Percentiles rank a stretch among this genome's conserved stretches.
phyloP scores from a whole-genome alignment of 495 filamentous ascomycete genomes.

The Tuber calosporum region DNA sequence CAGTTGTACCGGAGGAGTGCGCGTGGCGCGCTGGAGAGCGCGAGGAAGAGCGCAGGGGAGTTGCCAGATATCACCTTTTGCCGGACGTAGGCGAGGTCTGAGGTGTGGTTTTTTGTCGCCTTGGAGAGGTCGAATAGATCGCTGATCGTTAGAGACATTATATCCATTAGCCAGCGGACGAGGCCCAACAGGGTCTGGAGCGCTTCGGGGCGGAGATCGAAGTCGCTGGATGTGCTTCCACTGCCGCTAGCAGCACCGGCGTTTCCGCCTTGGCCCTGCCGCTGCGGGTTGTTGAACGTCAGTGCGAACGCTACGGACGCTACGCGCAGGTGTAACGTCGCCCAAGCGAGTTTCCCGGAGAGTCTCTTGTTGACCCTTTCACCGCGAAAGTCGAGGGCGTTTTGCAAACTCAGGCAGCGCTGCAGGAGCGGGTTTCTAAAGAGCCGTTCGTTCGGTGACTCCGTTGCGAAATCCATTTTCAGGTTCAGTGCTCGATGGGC shows the following conservation, averaged over 20 bases:
- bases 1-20: constrained; percentile 41
- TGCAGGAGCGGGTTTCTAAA: constrained; percentile 39
- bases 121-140: constrained; percentile 42
- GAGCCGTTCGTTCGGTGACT: constrained; percentile 36
- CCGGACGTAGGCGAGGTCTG: neutral
- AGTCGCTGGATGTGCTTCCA: constrained; percentile 21
- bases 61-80: constrained; percentile 37
- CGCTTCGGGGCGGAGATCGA: constrained; percentile 35
- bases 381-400: constrained; percentile 38
- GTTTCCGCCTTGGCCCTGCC: constrained; percentile 13
- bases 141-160: constrained; percentile 40
- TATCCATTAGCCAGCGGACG: constrained; percentile 43
- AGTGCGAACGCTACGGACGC: constrained; percentile 39
- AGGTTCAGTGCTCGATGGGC: constrained; percentile 35
- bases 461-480: constrained; percentile 41
- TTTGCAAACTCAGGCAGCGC: constrained; percentile 40
- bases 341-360: constrained; percentile 40
- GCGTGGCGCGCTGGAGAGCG: constrained; percentile 39
- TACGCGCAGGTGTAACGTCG: constrained; percentile 38
- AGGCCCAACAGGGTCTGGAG: constrained; percentile 38
- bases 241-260: neutral
- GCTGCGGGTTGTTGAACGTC: constrained; percentile 37
- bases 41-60: constrained; percentile 42
- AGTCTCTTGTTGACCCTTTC: constrained; percentile 34
- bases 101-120: constrained; percentile 8